Evolutionary conservation across 768 basidiomycete species (phyloP), one percentile per base, ranked within the genome.

Genomic region (Lactifluus pinguis): DNA sequence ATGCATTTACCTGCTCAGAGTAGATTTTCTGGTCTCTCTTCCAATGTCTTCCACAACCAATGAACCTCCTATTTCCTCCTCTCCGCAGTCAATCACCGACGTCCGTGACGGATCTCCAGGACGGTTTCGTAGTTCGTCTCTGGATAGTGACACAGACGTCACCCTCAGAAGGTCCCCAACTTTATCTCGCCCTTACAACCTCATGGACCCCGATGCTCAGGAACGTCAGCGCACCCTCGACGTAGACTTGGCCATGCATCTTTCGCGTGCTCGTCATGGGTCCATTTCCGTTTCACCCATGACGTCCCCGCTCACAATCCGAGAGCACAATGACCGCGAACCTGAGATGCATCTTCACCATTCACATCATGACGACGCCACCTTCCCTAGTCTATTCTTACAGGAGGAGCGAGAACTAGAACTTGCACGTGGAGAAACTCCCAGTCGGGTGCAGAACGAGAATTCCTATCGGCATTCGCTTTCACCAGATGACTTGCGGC

Each of bases 171-270:
- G 77, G 58, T 87, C 87, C 0, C 87, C 89, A 0, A 83, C 82
- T 3, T 72, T 87, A 15, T 70, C 74, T 1, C 81, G 86, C 47
- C 79, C 86, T 9, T 79, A 81, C 62, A 84, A 89, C 69, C 81
- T 79, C 10, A 79, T 85, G 75, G 86, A 90, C 69, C 83, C 87
- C 0, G 82, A 89, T 55, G 83, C 83, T 19, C 78, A 85, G 57
- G 93, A 97, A 72, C 83, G 94, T 19, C 94, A 98, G 76, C 82
- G 89, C 39, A 85, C 91, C 6, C 90, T 97, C 86, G 95, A 98
- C 68, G 90, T 90, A 0, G 93, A 95, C 68, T 92, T 92, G 88
- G 91, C 89, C 55, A 80, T 90, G 69, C 86, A 88, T 36, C 80
- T 88, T 45, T 87, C 86, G 25, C 78, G 82, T 21, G 88, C 87